Conservation (phyloP, 345 rosid species). For the Melaleuca quinquenervia region DNA sequence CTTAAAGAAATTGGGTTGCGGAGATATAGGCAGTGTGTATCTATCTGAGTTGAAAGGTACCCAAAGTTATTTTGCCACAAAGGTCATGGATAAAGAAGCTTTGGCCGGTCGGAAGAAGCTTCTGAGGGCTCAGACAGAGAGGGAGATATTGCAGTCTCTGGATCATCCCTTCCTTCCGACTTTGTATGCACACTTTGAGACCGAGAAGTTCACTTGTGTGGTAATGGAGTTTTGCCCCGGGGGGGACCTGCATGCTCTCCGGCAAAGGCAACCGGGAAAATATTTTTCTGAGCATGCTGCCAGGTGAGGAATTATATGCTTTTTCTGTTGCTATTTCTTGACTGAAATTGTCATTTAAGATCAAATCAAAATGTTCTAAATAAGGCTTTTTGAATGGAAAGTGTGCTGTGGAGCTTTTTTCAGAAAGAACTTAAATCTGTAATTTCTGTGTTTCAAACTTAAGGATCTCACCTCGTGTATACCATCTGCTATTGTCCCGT, state of each 20-base stretch:
- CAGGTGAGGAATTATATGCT: constrained; percentile 24
- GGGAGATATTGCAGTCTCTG: constrained; percentile 73
- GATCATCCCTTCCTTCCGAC: constrained; percentile 95
- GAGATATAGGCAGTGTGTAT: constrained; percentile 83
- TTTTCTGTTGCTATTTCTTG: background rate
- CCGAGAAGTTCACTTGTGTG: constrained; percentile 65
- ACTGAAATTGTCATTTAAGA: background rate
- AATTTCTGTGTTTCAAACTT: background rate
- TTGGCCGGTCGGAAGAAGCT: constrained; percentile 85
- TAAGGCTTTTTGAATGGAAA: background rate
- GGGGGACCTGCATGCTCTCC: constrained; percentile 73
- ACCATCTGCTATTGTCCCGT: background rate
- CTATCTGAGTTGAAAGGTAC: constrained; percentile 76
- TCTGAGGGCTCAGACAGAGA: constrained; percentile 75
- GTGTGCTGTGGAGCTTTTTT: background rate
- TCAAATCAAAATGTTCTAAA: background rate
- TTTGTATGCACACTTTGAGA: constrained; percentile 77
- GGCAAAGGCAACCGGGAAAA: constrained; percentile 84
- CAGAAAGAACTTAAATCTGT: background rate
- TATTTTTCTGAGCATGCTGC: constrained; percentile 86
- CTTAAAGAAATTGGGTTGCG: constrained; percentile 54
- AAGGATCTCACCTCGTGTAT: background rate
- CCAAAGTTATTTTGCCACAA: constrained; percentile 58
- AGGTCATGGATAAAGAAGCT: constrained; percentile 69
- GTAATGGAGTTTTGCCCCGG: constrained; percentile 99